These are phyloP conservation scores for Aphanomyces euteiches DNA, from an alignment of 352 stramenopile genomes.

Conservation along the genomic window DNA sequence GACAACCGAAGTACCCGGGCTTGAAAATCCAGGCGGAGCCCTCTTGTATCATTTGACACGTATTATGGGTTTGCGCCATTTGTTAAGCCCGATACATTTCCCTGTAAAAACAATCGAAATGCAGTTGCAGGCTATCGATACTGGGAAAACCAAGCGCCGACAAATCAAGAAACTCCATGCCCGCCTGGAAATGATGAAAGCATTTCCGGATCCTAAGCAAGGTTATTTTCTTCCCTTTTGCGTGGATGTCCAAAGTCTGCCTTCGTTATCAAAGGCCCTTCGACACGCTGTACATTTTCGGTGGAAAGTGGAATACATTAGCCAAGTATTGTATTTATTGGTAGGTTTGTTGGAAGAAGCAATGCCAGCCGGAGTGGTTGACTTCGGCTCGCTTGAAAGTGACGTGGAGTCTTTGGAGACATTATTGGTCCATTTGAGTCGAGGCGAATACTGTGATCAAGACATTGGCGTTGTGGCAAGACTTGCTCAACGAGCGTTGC, in stretches of 20 bases:
- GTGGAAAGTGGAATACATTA: not conserved
- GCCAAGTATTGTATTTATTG: conserved; percentile 12
- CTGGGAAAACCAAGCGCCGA: conserved; percentile 44
- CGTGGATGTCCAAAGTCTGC: conserved; percentile 41
- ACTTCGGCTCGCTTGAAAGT: not conserved
- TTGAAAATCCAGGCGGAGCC: not conserved
- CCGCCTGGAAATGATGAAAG: conserved; percentile 41
- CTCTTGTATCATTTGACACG: conserved; percentile 16
- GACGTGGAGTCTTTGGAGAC: not conserved
- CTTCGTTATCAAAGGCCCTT: not conserved
- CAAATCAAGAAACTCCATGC: conserved; percentile 59
- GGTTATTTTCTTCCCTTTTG: conserved; percentile 65
- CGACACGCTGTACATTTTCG: not conserved
- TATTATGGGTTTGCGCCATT: conserved; percentile 17
- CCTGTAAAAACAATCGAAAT: conserved; percentile 4
- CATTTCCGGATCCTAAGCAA: conserved; percentile 36
- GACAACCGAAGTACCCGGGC: not conserved
- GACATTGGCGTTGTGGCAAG: not conserved
- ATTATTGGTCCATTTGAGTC: not conserved
- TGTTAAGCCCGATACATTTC: conserved; percentile 7
- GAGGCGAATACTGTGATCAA: not conserved
- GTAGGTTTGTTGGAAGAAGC: conserved; percentile 21
- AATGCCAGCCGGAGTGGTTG: conserved; percentile 8
- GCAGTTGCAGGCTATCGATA: conserved; percentile 8
- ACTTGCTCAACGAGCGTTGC: conserved; percentile 22